Evolutionary conservation across 148 eudicot species (phyloP), one percentile per base, ranked within the genome.

Genomic region (Chenopodium suecicum): DNA sequence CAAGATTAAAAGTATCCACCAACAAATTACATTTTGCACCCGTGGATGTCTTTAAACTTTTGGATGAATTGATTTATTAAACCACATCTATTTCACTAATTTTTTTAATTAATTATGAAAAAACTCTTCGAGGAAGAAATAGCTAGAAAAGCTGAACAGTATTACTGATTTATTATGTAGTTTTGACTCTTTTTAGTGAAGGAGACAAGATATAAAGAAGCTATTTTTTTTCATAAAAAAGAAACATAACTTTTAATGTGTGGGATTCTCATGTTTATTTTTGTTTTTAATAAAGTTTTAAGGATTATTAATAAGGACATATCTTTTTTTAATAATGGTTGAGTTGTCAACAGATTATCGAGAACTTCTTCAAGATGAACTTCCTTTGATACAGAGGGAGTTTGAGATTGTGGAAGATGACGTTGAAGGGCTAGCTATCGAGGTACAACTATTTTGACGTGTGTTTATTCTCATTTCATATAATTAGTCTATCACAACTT

Each of bases 121-220:
- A n/a, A 22, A 9, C 6, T 0, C 8, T 62, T 5, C 2, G 66
- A 20, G 23, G 7, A 31, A 31, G 5, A 68, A 68, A 68, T 31
- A 4, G 0, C 32, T 68, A 31, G 8, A 70, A 37, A 37, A 56
- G 62, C 5, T 20, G 5, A 62, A 70, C 20, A 20, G 50, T 70
- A 17, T 20, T 20, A 22, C 66, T 62, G 32, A 60, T 34, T 67
- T 32, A 76, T 80, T 32, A 76, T 80, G 60, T 76, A 69, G 64
- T 80, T 74, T 84, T 80, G 50, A 37, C 7, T 37, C 44, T 37
- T 37, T 37, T 37, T 37, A 76, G 77, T 75, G 81, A 84, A 84
- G 86, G 68, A 75, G 83, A 84, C 83, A 79, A 75, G 83, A 84
- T 84, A 71, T 84, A 84, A 80, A 84, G 83, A 75, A 68, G 74